phyloP scores from a whole-genome alignment of 345 rosid genomes.

The Laguncularia racemosa region DNA sequence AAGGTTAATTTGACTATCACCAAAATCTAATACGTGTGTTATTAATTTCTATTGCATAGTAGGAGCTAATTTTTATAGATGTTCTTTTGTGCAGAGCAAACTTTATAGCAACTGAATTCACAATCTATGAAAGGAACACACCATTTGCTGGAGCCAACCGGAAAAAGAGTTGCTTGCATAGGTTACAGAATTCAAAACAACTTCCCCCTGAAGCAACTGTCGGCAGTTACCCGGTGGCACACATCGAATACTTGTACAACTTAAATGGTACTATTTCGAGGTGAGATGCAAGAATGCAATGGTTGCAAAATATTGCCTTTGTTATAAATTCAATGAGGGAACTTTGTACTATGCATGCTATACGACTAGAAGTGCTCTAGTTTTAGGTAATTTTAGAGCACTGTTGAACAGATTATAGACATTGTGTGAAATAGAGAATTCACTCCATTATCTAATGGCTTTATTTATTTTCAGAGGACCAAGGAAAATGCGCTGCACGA shows the following conservation, averaged over 20 bases:
- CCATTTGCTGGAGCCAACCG: conserved; percentile 53
- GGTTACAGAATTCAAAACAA: conserved; percentile 59
- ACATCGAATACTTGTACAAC: conserved; percentile 51
- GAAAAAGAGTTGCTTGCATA: conserved; percentile 53
- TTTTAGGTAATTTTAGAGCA: too few relatives aligned
- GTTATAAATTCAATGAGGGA: too few relatives aligned
- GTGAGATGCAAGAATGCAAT: conserved; percentile 23
- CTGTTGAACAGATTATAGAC: too few relatives aligned
- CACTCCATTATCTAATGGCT: background rate
- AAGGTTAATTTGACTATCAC: conserved; percentile 29
- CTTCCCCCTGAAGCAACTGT: conserved; percentile 63
- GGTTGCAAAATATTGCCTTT: too few relatives aligned
- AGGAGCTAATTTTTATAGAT: background rate
- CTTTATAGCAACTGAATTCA: conserved; percentile 92
- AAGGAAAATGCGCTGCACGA: conserved; percentile 84
- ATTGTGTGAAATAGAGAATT: too few relatives aligned
- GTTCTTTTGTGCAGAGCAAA: conserved; percentile 53
- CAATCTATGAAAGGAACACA: conserved; percentile 73
- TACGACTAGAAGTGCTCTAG: too few relatives aligned
- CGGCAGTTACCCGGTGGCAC: conserved; percentile 72
- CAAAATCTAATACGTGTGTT: too few relatives aligned
- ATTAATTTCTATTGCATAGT: too few relatives aligned
- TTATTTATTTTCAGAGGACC: conserved; percentile 55
- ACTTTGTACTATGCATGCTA: too few relatives aligned
- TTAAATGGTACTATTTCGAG: conserved; percentile 83